Conservation (phyloP, 352 stramenopile genomes). For the Pythium myriotylum region DNA sequence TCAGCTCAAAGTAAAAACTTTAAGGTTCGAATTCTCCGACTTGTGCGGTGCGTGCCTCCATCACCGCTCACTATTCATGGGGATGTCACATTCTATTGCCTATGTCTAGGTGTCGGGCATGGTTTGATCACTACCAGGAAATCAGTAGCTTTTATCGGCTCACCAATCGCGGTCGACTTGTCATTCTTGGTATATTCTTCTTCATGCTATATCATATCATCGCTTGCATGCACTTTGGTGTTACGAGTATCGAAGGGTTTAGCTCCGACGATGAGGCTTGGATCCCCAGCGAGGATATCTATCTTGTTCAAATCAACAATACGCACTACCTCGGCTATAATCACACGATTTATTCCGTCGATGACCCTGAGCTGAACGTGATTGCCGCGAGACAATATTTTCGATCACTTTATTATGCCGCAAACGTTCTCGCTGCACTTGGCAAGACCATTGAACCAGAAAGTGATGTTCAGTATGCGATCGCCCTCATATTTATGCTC, state of each 20-base stretch:
- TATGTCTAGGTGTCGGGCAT: background rate
- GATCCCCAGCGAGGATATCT: slow-evolving; percentile 35
- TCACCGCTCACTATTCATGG: background rate
- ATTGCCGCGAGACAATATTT: slow-evolving; percentile 36
- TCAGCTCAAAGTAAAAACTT: slow-evolving; percentile 10
- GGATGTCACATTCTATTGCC: slow-evolving; percentile 1
- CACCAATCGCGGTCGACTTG: slow-evolving; percentile 38
- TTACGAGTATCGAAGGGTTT: slow-evolving; percentile 43
- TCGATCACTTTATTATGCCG: slow-evolving; percentile 39
- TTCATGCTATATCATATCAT: slow-evolving; percentile 64
- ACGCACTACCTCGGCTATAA: slow-evolving; percentile 16
- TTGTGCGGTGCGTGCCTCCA: slow-evolving; percentile 33
- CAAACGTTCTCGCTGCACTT: slow-evolving; percentile 37
- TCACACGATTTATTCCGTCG: background rate
- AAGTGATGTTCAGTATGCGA: slow-evolving; percentile 38
- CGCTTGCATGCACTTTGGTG: slow-evolving; percentile 43
- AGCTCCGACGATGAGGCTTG: slow-evolving; percentile 34
- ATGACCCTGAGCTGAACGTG: slow-evolving; percentile 21
- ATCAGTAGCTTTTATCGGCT: slow-evolving; percentile 28
- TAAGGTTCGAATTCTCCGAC: slow-evolving; percentile 14
- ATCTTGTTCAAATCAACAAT: slow-evolving; percentile 23
- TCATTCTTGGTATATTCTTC: slow-evolving; percentile 41
- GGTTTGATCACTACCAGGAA: slow-evolving; percentile 25
- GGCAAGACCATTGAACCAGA: slow-evolving; percentile 44
- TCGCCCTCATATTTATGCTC: slow-evolving; percentile 54